Conservation (phyloP, 306 rosid species). For the Cyclanthera cordifolia region DNA sequence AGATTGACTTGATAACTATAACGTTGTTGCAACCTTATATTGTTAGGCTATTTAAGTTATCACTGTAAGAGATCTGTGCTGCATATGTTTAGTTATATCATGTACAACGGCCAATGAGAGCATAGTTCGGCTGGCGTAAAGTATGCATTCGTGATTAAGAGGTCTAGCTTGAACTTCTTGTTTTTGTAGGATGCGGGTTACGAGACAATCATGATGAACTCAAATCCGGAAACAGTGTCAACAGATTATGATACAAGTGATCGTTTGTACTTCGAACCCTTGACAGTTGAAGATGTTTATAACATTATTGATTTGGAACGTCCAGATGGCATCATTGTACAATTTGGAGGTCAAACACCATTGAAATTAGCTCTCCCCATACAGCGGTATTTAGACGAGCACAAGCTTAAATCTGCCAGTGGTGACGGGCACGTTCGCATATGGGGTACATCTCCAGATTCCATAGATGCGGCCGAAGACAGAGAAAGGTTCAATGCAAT, state of each 20-base stretch:
- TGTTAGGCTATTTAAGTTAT: background rate
- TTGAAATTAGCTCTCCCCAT: conserved; percentile 78
- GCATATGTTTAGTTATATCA: too few relatives aligned
- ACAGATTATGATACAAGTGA: conserved; percentile 98
- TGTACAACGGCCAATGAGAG: too few relatives aligned
- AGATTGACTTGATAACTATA: background rate
- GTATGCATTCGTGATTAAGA: too few relatives aligned
- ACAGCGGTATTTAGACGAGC: conserved; percentile 69
- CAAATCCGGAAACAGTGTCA: conserved; percentile 95
- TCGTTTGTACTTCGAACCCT: conserved; percentile 83
- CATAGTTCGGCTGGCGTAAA: too few relatives aligned
- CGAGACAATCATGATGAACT: conserved; percentile 96
- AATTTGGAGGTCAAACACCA: conserved; percentile 99
- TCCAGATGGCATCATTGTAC: conserved; percentile 97
- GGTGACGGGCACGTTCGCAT: conserved; percentile 57
- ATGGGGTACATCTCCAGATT: conserved; percentile 97
- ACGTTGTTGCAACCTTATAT: background rate
- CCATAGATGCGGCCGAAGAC: conserved; percentile 93
- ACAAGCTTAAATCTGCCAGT: conserved; percentile 55
- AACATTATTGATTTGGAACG: conserved; percentile 86
- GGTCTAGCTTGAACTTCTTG: conserved; percentile 1
- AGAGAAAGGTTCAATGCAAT: conserved; percentile 85
- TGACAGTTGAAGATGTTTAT: conserved; percentile 74
- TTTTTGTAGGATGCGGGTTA: conserved; percentile 73
- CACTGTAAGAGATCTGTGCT: background rate